Conservation (phyloP, 306 rosid genomes). For the Cucumis cinereus region DNA sequence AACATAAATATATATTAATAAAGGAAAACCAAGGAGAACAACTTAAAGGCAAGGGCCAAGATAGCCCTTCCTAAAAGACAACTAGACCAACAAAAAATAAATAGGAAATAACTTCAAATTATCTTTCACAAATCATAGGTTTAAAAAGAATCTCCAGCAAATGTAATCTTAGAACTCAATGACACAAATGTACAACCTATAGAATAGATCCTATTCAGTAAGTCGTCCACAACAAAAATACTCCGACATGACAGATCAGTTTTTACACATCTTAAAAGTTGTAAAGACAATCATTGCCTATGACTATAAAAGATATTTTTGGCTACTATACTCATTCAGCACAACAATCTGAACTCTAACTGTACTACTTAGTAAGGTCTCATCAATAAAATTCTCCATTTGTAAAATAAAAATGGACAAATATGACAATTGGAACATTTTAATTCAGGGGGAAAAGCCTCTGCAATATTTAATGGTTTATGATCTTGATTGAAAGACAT, state of each 20-base stretch:
- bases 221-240: neutral
- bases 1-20: too few relatives aligned
- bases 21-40: too few relatives aligned
- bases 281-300: neutral
- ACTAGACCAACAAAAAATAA: too few relatives aligned
- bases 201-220: too few relatives aligned
- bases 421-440: neutral
- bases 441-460: neutral
- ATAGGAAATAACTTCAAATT: slow-evolving; percentile 14
- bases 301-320: neutral
- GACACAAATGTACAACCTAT: too few relatives aligned
- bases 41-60: too few relatives aligned
- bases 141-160: neutral
- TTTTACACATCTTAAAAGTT: neutral
- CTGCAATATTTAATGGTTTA: neutral
- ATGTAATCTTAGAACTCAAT: neutral
- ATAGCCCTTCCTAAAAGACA: too few relatives aligned
- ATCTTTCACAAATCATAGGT: neutral
- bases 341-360: neutral
- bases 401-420: neutral
- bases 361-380: neutral
- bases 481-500: neutral
- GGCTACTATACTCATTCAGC: neutral
- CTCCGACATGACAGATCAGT: neutral
- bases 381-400: neutral